Conservation (phyloP, 2,329 filamentous ascomycete genomes). For the Penicillium palitans region DNA sequence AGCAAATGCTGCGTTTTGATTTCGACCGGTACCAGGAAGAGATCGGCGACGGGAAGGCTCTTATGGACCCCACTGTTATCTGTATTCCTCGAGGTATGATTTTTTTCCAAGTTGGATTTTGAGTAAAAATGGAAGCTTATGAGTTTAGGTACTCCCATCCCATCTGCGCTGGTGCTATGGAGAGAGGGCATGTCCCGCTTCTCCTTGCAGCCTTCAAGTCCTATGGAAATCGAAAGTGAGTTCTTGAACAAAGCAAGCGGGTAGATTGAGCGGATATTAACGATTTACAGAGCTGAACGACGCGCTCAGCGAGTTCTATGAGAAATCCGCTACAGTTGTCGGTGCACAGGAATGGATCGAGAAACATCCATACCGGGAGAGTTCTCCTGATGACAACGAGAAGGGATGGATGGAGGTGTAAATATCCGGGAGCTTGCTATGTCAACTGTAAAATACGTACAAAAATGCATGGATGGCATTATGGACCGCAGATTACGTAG, state of each 20-base stretch:
- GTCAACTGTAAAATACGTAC: background rate
- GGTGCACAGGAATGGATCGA: conserved; percentile 12
- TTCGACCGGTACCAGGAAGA: conserved; percentile 10
- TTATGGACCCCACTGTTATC: conserved; percentile 7
- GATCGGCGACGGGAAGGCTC: background rate
- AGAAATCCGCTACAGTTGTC: background rate
- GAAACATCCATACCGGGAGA: conserved; percentile 7
- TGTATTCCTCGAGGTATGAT: conserved; percentile 6
- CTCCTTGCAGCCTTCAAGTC: conserved; percentile 8
- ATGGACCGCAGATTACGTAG: background rate
- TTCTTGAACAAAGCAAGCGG: background rate
- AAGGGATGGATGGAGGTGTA: conserved; percentile 5
- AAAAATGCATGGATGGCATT: background rate
- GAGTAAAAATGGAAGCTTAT: background rate
- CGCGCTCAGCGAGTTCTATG: conserved; percentile 8
- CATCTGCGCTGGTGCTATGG: conserved; percentile 8
- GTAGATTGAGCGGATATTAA: background rate
- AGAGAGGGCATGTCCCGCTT: conserved; percentile 8
- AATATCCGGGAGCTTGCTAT: background rate
- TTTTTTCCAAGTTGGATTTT: background rate
- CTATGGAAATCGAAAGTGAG: conserved; percentile 9
- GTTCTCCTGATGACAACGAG: conserved; percentile 7
- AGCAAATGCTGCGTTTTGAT: conserved; percentile 13
- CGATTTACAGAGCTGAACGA: conserved; percentile 4
- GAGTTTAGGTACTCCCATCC: conserved; percentile 1